A percentile compares a stretch with the other conserved stretches of the same genome.
These are phyloP conservation scores for Tolypocladium ovalisporum DNA, from an alignment of 2,329 filamentous ascomycete genomes.

Conservation along the genomic window DNA sequence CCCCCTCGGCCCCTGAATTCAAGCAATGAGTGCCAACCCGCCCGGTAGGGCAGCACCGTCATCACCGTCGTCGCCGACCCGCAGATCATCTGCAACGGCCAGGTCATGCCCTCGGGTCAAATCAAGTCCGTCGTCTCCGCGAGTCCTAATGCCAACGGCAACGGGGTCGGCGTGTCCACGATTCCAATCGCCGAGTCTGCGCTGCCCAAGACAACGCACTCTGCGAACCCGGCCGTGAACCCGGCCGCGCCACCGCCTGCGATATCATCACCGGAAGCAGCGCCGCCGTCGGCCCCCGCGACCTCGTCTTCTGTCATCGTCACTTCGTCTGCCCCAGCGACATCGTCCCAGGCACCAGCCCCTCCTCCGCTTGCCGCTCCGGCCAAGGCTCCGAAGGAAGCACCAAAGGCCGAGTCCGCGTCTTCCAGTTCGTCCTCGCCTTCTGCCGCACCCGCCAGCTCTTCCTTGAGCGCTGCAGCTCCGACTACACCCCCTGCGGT, in stretches of 20 bases:
- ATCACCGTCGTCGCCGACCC: background rate
- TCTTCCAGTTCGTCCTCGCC: background rate
- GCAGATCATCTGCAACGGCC: background rate
- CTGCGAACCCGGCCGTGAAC: background rate
- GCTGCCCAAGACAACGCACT: conserved; percentile 18
- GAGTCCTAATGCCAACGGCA: conserved; percentile 9
- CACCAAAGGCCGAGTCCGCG: background rate
- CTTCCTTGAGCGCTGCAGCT: background rate
- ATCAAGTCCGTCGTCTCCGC: background rate
- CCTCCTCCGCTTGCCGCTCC: background rate
- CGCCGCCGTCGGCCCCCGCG: background rate
- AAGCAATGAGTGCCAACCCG: background rate
- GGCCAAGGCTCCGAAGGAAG: background rate
- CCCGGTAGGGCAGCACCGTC: background rate
- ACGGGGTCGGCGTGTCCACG: conserved; percentile 18
- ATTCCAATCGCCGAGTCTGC: conserved; percentile 14
- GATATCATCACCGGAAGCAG: background rate
- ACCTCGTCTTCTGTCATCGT: too few species aligned
- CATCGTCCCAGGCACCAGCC: background rate
- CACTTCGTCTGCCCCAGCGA: background rate
- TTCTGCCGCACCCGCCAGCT: background rate
- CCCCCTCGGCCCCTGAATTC: background rate
- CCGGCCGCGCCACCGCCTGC: background rate
- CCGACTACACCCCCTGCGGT: background rate
- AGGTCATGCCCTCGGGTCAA: background rate